Conservation (phyloP, 179 eudicot genomes). For the Heliamphora pulchella region DNA sequence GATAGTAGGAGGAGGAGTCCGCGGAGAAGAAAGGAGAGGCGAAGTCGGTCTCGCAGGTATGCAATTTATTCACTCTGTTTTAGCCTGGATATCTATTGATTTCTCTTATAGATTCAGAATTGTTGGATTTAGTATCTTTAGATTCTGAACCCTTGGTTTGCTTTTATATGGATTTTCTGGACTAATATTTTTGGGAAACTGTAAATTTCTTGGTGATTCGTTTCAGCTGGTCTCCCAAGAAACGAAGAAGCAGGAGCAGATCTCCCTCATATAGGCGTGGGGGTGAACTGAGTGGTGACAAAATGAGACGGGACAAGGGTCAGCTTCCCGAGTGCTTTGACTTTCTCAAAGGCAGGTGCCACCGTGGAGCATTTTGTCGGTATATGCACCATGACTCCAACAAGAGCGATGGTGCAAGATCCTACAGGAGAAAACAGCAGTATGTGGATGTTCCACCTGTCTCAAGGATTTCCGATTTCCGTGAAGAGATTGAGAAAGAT, state of each 20-base stretch:
- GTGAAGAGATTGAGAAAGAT: slow-evolving; percentile 23
- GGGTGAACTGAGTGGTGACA: slow-evolving; percentile 39
- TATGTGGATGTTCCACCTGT: slow-evolving; percentile 25
- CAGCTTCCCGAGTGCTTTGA: slow-evolving; percentile 54
- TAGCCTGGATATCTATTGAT: background rate
- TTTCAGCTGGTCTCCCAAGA: slow-evolving; percentile 75
- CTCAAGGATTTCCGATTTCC: slow-evolving; percentile 31
- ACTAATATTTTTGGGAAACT: background rate
- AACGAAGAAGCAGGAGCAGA: slow-evolving; percentile 77
- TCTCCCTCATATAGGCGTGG: slow-evolving; percentile 57
- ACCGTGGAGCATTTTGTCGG: slow-evolving; percentile 80
- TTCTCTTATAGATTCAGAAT: background rate
- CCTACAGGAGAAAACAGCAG: slow-evolving; percentile 35
- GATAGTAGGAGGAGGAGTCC: slow-evolving; percentile 62
- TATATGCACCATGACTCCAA: slow-evolving; percentile 53
- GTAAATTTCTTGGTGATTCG: slow-evolving; percentile 19
- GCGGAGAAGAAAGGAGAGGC: slow-evolving; percentile 56
- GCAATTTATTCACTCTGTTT: slow-evolving; percentile 7
- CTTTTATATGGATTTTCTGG: background rate
- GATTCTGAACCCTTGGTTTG: background rate
- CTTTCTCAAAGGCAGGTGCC: slow-evolving; percentile 67
- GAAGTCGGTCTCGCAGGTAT: slow-evolving; percentile 81
- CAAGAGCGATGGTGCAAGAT: slow-evolving; percentile 43
- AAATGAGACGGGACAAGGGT: slow-evolving; percentile 40
- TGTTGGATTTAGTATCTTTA: slow-evolving; percentile 10